Conservation (phyloP, 176 grass and related monocot species). For the Hsuehochloa calcarea region DNA sequence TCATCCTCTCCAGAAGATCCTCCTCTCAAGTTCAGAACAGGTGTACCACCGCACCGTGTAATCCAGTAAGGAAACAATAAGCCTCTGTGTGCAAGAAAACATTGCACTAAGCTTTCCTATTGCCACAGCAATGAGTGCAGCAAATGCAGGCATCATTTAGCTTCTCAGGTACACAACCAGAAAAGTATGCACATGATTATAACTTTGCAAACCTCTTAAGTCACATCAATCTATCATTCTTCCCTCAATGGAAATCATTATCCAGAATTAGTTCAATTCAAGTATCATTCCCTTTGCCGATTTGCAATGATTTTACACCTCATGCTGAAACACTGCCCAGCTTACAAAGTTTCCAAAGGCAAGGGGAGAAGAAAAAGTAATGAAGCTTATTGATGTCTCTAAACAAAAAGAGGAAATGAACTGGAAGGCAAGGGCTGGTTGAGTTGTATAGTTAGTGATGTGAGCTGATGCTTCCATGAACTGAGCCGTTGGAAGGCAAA, state of each 20-base stretch:
- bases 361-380: slow-evolving; percentile 3
- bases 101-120: neutral
- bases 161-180: slow-evolving; percentile 43
- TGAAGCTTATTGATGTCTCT: neutral
- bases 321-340: slow-evolving; percentile 13
- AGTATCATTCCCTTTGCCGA: slow-evolving; percentile 37
- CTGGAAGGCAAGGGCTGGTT: neutral
- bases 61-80: slow-evolving; percentile 15
- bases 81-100: slow-evolving; percentile 25
- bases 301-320: slow-evolving; percentile 44
- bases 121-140: slow-evolving; percentile 36
- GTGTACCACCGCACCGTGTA: slow-evolving; percentile 1
- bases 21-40: too few species aligned
- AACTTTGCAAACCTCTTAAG: slow-evolving; percentile 47
- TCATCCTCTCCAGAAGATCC: too few species aligned
- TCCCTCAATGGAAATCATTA: slow-evolving; percentile 42
- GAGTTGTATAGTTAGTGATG: slow-evolving; percentile 42
- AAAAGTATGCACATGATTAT: slow-evolving; percentile 33
- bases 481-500: neutral
- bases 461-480: slow-evolving; percentile 28
- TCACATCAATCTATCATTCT: slow-evolving; percentile 44
- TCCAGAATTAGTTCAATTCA: slow-evolving; percentile 28
- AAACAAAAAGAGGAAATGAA: neutral
- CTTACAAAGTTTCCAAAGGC: slow-evolving; percentile 24
- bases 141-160: slow-evolving; percentile 55